Evolutionary conservation across 2,329 filamentous ascomycete species (phyloP).

Genomic region (Davidsoniella virescens): DNA sequence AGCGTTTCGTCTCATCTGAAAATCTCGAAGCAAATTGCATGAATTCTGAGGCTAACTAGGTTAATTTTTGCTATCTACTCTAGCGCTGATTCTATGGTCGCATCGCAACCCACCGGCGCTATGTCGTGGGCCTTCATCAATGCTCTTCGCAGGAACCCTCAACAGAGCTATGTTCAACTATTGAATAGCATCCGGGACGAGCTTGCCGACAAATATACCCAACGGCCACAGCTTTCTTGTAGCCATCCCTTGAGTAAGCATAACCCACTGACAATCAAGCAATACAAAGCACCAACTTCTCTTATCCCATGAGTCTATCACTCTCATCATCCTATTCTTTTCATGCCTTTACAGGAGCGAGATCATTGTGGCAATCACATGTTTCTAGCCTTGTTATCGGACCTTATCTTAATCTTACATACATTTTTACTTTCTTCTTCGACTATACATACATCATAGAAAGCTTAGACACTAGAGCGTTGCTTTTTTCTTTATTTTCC

Average conservation of each 20-base stretch:
- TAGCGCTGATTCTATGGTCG: conserved; percentile 85
- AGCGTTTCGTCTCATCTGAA: conserved; percentile 15
- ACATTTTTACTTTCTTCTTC: background rate
- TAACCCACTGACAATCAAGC: conserved; percentile 8
- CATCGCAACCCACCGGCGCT: conserved; percentile 79
- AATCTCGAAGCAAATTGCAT: background rate
- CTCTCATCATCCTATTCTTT: background rate
- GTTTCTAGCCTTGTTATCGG: background rate
- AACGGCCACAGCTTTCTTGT: conserved; percentile 93
- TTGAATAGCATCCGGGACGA: conserved; percentile 94
- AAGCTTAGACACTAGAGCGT: background rate
- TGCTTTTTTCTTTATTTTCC: background rate
- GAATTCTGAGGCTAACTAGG: background rate
- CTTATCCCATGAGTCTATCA: background rate
- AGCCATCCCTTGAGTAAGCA: conserved; percentile 84
- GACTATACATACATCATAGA: background rate
- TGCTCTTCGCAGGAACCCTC: conserved; percentile 86
- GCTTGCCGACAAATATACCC: conserved; percentile 68
- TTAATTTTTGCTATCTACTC: conserved; percentile 5
- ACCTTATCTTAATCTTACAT: background rate
- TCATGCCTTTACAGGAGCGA: background rate
- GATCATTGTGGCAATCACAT: too few relatives aligned
- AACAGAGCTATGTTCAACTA: conserved; percentile 94
- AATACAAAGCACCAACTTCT: conserved; percentile 11
- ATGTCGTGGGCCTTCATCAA: conserved; percentile 98